Conservation (phyloP, 768 basidiomycete genomes). For the Botryobasidium botryosum region DNA sequence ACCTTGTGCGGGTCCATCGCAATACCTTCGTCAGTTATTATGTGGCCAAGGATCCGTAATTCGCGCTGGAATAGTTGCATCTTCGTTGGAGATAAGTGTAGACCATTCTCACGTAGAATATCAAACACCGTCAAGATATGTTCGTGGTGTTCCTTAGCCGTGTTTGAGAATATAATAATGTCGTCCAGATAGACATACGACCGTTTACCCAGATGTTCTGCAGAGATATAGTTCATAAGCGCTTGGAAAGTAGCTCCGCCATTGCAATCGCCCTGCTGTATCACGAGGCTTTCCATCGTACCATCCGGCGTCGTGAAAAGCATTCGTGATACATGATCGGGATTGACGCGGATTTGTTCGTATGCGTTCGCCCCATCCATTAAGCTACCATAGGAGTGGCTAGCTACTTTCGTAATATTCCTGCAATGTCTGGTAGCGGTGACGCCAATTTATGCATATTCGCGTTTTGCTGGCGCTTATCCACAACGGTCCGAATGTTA, state of each 20-base stretch:
- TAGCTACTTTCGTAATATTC: conserved; percentile 1
- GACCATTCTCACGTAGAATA: conserved; percentile 15
- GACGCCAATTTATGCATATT: conserved; percentile 5
- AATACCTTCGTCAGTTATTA: conserved; percentile 26
- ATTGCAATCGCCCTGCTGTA: conserved; percentile 17
- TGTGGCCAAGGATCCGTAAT: conserved; percentile 21
- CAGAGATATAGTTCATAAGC: conserved; percentile 21
- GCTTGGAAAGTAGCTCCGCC: conserved; percentile 22
- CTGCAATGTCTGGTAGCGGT: conserved; percentile 3
- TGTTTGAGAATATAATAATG: conserved; percentile 29
- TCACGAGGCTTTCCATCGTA: conserved; percentile 5
- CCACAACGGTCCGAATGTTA: background rate
- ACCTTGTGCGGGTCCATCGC: conserved; percentile 26
- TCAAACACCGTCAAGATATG: conserved; percentile 21
- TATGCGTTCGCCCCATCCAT: conserved; percentile 12
- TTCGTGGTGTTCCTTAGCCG: conserved; percentile 20
- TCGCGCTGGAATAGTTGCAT: conserved; percentile 17
- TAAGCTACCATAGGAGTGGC: background rate
- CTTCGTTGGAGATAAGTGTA: conserved; percentile 21
- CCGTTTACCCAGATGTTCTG: conserved; percentile 22
- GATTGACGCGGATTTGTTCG: conserved; percentile 9
- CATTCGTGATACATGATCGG: conserved; percentile 2
- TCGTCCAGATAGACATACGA: conserved; percentile 32
- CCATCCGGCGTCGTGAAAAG: conserved; percentile 4
- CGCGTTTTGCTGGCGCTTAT: background rate